Base-by-base conservation (phyloP, 2,329 filamentous ascomycete genomes). In the Sclerotinia nivalis region DNA sequence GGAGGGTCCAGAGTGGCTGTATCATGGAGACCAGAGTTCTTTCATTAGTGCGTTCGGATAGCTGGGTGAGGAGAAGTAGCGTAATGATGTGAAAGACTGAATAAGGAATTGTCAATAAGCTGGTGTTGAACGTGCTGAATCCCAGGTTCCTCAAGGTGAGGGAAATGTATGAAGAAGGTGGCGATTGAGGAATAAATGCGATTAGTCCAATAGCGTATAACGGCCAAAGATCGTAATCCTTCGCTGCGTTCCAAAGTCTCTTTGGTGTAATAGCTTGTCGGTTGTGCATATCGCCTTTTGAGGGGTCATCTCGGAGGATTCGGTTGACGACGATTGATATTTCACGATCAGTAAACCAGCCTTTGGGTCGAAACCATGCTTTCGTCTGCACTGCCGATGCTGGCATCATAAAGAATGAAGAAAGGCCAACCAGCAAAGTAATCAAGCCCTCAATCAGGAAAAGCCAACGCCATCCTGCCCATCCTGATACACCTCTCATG, bases 301-400 rank as follows among this genome's bases (percentile, higher is more conserved):
- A 73, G 25, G 74, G 74, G 61, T 87, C 86, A 69, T 88, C 86
- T 8, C 86, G 82, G 40, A 80, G 73, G 31, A 89, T 82, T 45
- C 85, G 84, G 74, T 90, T 90, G 9, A 90, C 87, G 79, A 91
- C 86, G 70, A 91, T 90, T 73, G 87, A 87, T 74, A 89, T 87
- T 76, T 91, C 88, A 28, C 80, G 83, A 70, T 89, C 87, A 15
- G 78, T 84, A 76, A 91, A 89, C 85, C 88, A 89, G 4, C 89
- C 79, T 66, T 87, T 87, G 49, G 87, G 85, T 4, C 87, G 82
- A 73, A 88, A 86, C 74, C 82, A 82, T 52, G 70, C 25, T 59
- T 75, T 75, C 0, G 89, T 91, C 73, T 88, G 87, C 0, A 87
- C 87, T 1, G 89, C 89, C 0, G 85, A 89, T 71, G 86, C 80